These are phyloP conservation scores for Nakazawaea ishiwadae DNA, from an alignment of 805 yeast genomes.

Conservation along the genomic window DNA sequence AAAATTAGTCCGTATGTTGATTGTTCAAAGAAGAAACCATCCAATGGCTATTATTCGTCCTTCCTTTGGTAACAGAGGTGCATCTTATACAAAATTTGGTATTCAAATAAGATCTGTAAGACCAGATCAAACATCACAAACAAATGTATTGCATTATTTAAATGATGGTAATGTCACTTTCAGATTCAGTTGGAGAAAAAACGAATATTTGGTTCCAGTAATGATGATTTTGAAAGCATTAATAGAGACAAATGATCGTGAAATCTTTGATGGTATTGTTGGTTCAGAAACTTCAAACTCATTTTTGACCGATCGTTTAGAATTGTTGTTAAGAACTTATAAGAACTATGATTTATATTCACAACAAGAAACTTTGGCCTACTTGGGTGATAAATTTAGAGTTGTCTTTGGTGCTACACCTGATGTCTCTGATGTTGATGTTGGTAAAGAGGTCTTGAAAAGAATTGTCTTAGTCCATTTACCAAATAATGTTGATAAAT, in stretches of 20 bases:
- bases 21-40: constrained; percentile 96
- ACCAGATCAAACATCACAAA: constrained; percentile 96
- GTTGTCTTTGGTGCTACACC: constrained; percentile 87
- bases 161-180: constrained; percentile 95
- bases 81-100: constrained; percentile 84
- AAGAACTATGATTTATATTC: constrained; percentile 76
- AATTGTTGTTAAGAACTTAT: constrained; percentile 82
- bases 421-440: constrained; percentile 84
- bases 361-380: constrained; percentile 86
- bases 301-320: constrained; percentile 96
- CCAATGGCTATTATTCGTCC: constrained; percentile 98
- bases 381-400: constrained; percentile 93
- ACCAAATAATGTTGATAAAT: constrained; percentile 70
- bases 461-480: constrained; percentile 90
- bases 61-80: constrained; percentile 91
- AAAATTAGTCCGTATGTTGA: constrained; percentile 92
- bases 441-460: constrained; percentile 77
- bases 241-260: constrained; percentile 87
- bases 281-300: constrained; percentile 86
- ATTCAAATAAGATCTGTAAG: constrained; percentile 91
- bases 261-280: constrained; percentile 92
- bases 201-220: constrained; percentile 91
- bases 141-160: constrained; percentile 93
- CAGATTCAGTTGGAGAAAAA: constrained; percentile 95
- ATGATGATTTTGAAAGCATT: constrained; percentile 89